Base-by-base conservation (phyloP, 352 stramenopile genomes). In the Globisporangium cylindrosporum region DNA sequence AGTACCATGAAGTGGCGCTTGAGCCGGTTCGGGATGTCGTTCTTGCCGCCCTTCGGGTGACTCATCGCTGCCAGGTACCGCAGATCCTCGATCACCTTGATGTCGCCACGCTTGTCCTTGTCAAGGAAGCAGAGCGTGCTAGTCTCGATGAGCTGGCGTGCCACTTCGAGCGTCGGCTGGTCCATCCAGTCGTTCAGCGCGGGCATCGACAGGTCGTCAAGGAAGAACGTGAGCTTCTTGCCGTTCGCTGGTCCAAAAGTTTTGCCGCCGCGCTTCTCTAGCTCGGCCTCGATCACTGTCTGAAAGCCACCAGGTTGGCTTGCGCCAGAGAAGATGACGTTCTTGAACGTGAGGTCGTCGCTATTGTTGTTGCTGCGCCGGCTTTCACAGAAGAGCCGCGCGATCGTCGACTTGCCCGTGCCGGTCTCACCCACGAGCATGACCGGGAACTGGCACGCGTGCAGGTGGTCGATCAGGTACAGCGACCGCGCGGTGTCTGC, bases 1-100 rank as follows among this genome's bases (percentile, higher is more conserved):
- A 97, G 76, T 14, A 93, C 76, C 62, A 97, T 89, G 73, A 98
- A 98, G 63, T 97, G 91, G 1, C 91, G 78, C 67, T 97, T 97
- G 22, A 98, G 78, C 1, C 92, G 79, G 70, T 93, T 94, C 29
- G 92, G 91, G 25, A 97, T 89, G 66, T 97, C 90, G 64, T 97
- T 92, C 56, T 84, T 91, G 1, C 84, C 87, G 1, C 77, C 79
- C 20, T 70, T 77, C 0, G 84, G 80, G 7, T 91, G 81, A 0
- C 70, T 70, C 85, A 92, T 92, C 2, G 83, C 81, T 3, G 80
- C 84, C 1, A 95, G 36, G 61, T 89, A 92, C 5, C 72, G 75
- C 25, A 94, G 59, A 10, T 90, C 85, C 49, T 93, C 84, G 51
- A 93, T 85, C 9, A 77, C 68, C 64, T 93, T 94, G 41, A 92